A percentile compares a stretch with the other conserved stretches of the same genome.
Evolutionary conservation across 495 filamentous ascomycete genomes (phyloP).

Genomic region (Neurospora discreta): DNA sequence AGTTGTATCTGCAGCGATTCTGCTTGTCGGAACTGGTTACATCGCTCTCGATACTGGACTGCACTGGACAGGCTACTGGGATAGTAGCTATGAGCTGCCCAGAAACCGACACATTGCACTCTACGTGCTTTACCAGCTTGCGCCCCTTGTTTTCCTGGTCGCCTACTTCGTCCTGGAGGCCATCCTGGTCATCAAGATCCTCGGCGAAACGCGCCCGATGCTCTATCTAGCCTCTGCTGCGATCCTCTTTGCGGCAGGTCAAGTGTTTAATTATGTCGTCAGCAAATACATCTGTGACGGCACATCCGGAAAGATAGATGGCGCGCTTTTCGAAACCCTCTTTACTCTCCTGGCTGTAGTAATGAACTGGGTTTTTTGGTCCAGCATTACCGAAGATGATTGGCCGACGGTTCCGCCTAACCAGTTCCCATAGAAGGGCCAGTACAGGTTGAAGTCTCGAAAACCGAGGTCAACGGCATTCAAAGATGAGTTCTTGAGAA

Average conservation of each 20-base stretch:
- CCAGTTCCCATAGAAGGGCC: slow-evolving; percentile 17
- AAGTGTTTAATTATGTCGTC: slow-evolving; percentile 91
- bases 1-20: slow-evolving; percentile 48
- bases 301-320: slow-evolving; percentile 76
- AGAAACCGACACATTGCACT: slow-evolving; percentile 67
- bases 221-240: slow-evolving; percentile 63
- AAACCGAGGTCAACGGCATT: background rate
- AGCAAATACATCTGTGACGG: slow-evolving; percentile 82
- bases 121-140: slow-evolving; percentile 88
- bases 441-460: background rate
- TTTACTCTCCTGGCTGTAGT: slow-evolving; percentile 80
- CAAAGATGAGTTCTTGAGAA: background rate
- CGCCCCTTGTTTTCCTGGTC: slow-evolving; percentile 77
- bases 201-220: slow-evolving; percentile 84
- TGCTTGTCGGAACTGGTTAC: slow-evolving; percentile 90
- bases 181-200: slow-evolving; percentile 67
- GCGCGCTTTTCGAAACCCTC: slow-evolving; percentile 83
- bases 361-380: slow-evolving; percentile 91
- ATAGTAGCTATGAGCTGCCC: slow-evolving; percentile 39
- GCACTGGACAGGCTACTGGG: slow-evolving; percentile 69
- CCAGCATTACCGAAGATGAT: slow-evolving; percentile 97
- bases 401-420: slow-evolving; percentile 55
- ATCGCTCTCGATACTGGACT: slow-evolving; percentile 92
- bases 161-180: slow-evolving; percentile 75
- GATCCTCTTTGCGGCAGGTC: slow-evolving; percentile 78